Percentiles rank a stretch among this genome's conserved stretches.
phyloP scores from a whole-genome alignment of 371 early-diverging fungal species.

The Umbelopsis sp. region DNA sequence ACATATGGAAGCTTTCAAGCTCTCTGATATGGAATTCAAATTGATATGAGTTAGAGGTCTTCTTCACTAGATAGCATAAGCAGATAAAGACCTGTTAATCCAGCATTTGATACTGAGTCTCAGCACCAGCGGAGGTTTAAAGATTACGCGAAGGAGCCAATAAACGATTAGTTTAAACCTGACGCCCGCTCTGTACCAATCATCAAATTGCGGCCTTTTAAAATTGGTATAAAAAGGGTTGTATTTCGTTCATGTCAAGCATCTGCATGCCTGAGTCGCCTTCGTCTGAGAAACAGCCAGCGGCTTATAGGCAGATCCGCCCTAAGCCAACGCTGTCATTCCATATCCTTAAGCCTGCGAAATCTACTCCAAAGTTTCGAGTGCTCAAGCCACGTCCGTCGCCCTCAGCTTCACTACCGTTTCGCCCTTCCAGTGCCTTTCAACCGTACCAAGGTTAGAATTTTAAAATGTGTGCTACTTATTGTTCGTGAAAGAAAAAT shows the following conservation, averaged over 20 bases:
- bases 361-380: background rate
- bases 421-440: background rate
- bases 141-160: background rate
- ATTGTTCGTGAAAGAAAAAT: too few relatives aligned
- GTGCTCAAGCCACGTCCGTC: background rate
- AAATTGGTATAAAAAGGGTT: background rate
- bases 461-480: background rate
- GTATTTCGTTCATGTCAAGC: background rate
- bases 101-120: too few relatives aligned
- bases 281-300: background rate
- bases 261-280: background rate
- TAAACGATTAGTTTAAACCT: background rate
- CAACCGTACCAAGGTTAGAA: background rate
- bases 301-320: background rate
- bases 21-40: too few relatives aligned
- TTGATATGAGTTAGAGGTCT: too few relatives aligned
- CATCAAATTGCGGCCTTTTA: background rate
- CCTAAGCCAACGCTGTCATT: background rate
- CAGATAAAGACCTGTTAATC: too few relatives aligned
- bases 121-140: too few relatives aligned
- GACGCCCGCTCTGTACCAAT: background rate
- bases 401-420: background rate
- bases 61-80: too few relatives aligned
- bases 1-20: too few relatives aligned
- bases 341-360: background rate